Percentiles rank a stretch among this genome's conserved stretches.
phyloP scores from a whole-genome alignment of 352 stramenopile species.

The Phytophthora hibernalis region DNA sequence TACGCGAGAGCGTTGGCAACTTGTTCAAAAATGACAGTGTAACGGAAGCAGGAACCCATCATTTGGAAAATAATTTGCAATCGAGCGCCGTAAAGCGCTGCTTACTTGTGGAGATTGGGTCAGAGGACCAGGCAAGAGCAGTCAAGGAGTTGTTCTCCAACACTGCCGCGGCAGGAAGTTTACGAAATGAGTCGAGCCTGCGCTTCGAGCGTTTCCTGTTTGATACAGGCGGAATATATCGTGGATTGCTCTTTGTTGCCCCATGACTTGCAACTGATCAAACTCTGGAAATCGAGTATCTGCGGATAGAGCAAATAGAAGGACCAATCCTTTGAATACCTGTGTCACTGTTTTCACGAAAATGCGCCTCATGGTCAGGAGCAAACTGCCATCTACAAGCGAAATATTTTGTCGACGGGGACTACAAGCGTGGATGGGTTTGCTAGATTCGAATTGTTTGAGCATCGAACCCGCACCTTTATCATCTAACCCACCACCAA shows the following conservation, averaged over 20 bases:
- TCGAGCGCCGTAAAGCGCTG: conserved; percentile 13
- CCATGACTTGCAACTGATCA: conserved; percentile 1
- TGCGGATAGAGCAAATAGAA: not conserved
- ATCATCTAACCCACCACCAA: no score
- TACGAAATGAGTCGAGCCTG: conserved; percentile 6
- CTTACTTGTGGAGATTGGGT: conserved; percentile 70
- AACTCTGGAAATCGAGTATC: not conserved
- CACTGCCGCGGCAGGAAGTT: not conserved
- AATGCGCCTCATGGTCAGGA: no score
- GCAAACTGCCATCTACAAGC: no score
- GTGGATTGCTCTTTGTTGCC: conserved; percentile 47
- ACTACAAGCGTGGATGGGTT: no score
- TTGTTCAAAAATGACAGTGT: conserved; percentile 35
- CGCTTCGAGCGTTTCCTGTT: conserved; percentile 49
- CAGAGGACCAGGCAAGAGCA: conserved; percentile 52
- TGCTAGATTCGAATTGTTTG: no score
- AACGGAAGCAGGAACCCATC: not conserved
- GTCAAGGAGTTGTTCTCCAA: conserved; percentile 52
- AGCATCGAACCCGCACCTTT: no score
- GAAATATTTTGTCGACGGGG: no score
- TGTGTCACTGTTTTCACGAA: no score
- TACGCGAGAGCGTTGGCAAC: conserved; percentile 42
- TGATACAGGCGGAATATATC: conserved; percentile 45
- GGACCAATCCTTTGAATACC: no score
- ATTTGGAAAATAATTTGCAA: not conserved